Evolutionary conservation across 2,329 filamentous ascomycete species (phyloP), one percentile per base, ranked within the genome.

Genomic region (Tolypocladium ovalisporum): DNA sequence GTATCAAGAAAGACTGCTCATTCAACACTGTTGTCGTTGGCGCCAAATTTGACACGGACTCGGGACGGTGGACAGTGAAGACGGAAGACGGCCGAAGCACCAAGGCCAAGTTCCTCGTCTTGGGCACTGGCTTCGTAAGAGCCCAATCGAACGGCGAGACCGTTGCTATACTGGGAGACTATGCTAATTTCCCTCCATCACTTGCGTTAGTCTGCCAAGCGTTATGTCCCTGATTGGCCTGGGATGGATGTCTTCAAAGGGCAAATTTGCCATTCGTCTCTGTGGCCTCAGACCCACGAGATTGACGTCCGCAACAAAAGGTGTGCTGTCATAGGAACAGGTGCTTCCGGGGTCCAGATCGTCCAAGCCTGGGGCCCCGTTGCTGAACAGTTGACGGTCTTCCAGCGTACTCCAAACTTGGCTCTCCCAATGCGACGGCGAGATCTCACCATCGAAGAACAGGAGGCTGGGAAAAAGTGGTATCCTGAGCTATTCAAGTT

Each of bases 361-460:
- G 76, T 79, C 0, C 85, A 88, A 61, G 83, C 82, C 56, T 80
- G 79, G 68, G 80, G 77, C 2, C 79, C 79, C 2, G 66, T 75
- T 15, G 82, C 78, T 0, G 76, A 73, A 7, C 69, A 78, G 1
- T 61, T 88, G 29, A 77, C 71, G 3, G 81, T 88, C 39, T 87
- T 87, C 67, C 84, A 88, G 63, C 78, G 86, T 13, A 88, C 84
- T 1, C 85, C 86, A 0, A 88, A 88, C 58, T 71, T 86, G 8
- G 82, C 82, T 0, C 63, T 88, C 0, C 84, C 84, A 0, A 86
- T 88, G 82, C 74, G 77, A 2, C 76, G 79, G 58, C 70, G 73
- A 2, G 44, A 70, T 1, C 70, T 85, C 34, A 62, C 63, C 0
- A 56, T 54, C 1, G 62, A 66, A 4, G 68, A 68, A 5, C 68